A percentile compares a stretch with the other conserved stretches of the same genome.
phyloP scores from a whole-genome alignment of 257 asterid genomes.

The Nicotiana obtusifolia region DNA sequence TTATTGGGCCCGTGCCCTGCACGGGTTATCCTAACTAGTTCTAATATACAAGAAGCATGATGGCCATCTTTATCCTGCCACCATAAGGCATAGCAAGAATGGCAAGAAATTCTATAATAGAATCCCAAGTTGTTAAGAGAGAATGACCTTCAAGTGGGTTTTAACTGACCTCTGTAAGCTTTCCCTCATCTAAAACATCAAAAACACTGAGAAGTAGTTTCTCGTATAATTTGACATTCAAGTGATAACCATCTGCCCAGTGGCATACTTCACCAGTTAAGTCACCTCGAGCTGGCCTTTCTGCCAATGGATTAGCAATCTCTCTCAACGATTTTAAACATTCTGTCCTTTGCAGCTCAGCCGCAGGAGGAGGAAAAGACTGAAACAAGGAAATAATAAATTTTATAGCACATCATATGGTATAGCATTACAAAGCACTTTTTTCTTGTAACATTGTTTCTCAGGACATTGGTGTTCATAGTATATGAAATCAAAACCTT shows the following conservation, averaged over 20 bases:
- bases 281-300: slow-evolving; percentile 98
- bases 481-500: neutral
- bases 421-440: slow-evolving; percentile 14
- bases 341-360: slow-evolving; percentile 86
- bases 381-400: slow-evolving; percentile 28
- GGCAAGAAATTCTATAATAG: neutral
- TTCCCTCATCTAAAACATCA: slow-evolving; percentile 97
- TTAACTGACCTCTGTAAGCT: slow-evolving; percentile 88
- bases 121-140: neutral
- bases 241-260: slow-evolving; percentile 98
- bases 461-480: neutral
- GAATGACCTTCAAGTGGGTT: neutral
- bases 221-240: slow-evolving; percentile 88
- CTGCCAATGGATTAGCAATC: slow-evolving; percentile 76
- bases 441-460: slow-evolving; percentile 2
- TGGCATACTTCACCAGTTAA: slow-evolving; percentile 98
- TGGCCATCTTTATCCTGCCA: neutral
- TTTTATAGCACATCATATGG: slow-evolving; percentile 15
- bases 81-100: neutral
- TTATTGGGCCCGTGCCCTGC: too few species aligned
- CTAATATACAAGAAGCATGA: neutral
- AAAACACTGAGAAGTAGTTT: slow-evolving; percentile 84
- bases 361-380: slow-evolving; percentile 84
- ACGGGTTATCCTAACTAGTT: too few species aligned
- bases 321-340: slow-evolving; percentile 85